Evolutionary conservation across 2,329 filamentous ascomycete genomes (phyloP), one percentile per base, ranked within the genome.

Genomic region (Bipolaris bicolor): DNA sequence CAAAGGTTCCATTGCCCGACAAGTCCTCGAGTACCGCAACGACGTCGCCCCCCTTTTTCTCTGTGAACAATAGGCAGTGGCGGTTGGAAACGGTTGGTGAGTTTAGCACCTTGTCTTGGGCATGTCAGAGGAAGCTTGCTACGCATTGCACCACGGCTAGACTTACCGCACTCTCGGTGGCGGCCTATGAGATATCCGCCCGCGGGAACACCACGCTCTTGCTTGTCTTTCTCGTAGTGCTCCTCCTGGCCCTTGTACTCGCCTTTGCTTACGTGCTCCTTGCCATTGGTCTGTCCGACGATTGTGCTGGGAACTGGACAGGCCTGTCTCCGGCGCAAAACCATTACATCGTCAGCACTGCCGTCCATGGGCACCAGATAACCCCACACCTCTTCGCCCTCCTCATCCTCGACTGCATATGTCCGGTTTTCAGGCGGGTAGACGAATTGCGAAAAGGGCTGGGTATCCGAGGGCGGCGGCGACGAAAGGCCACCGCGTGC

Each of bases 1-100:
- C 89, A 73, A 93, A 99, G 0, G 96, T 99, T 49, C 95, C 95
- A 73, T 99, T 99, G 72, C 88, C 95, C 6, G 95, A 99, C 18
- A 98, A 80, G 75, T 99, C 95, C 75, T 99, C 93, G 5, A 99
- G 78, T 11, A 98, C 85, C 7, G 92, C 94, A 40, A 87, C 78
- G 0, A 81, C 72, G 60, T 83, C 81, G 33, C 86, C 84, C 49
- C 80, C 79, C 61, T 81, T 84, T 63, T 84, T 86, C 71, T 88
- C 84, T 48, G 80, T 82, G 68, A 90, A 91, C 1, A 91, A 65
- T 7, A 91, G 78, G 62, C 88, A 91, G 76, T 93, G 90, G 3
- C 93, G 86, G 72, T 98, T 98, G 16, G 93, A 97, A 41, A 97
- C 88, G 4, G 91, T 91, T 1, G 87, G 88, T 49, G 90, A 88